Base-by-base conservation (phyloP, 495 filamentous ascomycete species). In the Daldinia decipiens region DNA sequence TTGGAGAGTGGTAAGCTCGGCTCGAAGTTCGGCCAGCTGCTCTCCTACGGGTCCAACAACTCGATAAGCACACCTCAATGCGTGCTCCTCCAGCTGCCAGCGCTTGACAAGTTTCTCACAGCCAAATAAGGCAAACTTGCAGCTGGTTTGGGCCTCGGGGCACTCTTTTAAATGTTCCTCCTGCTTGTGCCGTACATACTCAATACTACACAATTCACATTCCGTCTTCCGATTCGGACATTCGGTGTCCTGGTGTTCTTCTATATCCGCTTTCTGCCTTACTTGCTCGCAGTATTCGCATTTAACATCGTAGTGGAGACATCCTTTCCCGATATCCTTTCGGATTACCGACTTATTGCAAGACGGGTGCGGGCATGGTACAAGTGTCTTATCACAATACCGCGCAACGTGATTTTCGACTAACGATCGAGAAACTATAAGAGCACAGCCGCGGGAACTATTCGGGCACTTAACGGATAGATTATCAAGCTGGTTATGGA, bases 401-500 rank as follows among this genome's bases (percentile, higher is more conserved):
- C 88, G 89, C 57, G 90, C 84, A 51, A 93, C 85, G 76, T 97
- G 93, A 52, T 87, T 86, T 72, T 90, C 85, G 45, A 95, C 82
- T 69, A 92, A 85, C 50, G 89, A 87, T 21, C 93, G 82, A 27
- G 88, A 80, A 53, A 91, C 80, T 31, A 87, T 76, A 38, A 88
- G 82, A 29, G 80, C 76, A 79, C 93, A 97, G 0, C 92, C 92
- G 21, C 85, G 83, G 17, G 75, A 63, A 7, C 73, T 76, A 50
- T 89, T 88, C 0, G 92, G 92, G 77, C 93, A 97, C 62, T 84
- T 85, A 65, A 93, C 93, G 36, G 82, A 75, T 21, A 97, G 84
- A 62, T 90, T 92, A 71, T 95, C 91, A 45, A 94, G 87, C 82
- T 96, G 86, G 32, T 86, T 84, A 17, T 76, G 74, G 27, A 88